Percentiles rank a stretch among this genome's conserved stretches.
Evolutionary conservation across 2,329 filamentous ascomycete genomes (phyloP).

Genomic region (Aspergillus fijiensis): DNA sequence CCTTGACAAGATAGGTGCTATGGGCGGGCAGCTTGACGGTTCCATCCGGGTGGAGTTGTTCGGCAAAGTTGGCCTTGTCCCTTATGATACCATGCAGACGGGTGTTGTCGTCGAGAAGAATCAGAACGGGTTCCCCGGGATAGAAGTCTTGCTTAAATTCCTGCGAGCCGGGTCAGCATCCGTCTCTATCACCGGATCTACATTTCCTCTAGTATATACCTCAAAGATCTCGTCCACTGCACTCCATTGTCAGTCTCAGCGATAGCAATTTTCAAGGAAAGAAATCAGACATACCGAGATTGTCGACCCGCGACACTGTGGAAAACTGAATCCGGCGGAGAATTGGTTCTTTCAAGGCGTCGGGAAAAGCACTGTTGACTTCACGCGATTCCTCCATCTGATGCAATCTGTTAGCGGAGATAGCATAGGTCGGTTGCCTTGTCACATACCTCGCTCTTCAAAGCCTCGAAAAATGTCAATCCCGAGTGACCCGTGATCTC

Average conservation of each 20-base stretch:
- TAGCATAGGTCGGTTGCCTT: neutral
- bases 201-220: conserved; percentile 27
- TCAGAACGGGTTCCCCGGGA: conserved; percentile 79
- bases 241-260: conserved; percentile 24
- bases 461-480: conserved; percentile 87
- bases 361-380: conserved; percentile 88
- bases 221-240: conserved; percentile 53
- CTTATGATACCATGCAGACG: conserved; percentile 72
- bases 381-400: conserved; percentile 78
- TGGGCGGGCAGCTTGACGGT: conserved; percentile 65
- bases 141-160: conserved; percentile 89
- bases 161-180: conserved; percentile 29
- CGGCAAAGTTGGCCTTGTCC: conserved; percentile 77
- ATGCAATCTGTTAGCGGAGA: neutral
- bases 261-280: conserved; percentile 2
- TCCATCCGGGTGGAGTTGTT: conserved; percentile 63
- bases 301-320: conserved; percentile 84
- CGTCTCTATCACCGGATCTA: no score
- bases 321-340: conserved; percentile 89
- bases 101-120: conserved; percentile 68
- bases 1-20: conserved; percentile 76
- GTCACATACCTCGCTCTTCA: conserved; percentile 78
- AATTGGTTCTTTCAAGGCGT: conserved; percentile 85
- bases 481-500: conserved; percentile 92
- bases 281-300: conserved; percentile 55